A percentile compares a stretch with the other conserved stretches of the same genome.
Conservation (phyloP, 106 monocot genomes). For the Phalaenopsis equestris region DNA sequence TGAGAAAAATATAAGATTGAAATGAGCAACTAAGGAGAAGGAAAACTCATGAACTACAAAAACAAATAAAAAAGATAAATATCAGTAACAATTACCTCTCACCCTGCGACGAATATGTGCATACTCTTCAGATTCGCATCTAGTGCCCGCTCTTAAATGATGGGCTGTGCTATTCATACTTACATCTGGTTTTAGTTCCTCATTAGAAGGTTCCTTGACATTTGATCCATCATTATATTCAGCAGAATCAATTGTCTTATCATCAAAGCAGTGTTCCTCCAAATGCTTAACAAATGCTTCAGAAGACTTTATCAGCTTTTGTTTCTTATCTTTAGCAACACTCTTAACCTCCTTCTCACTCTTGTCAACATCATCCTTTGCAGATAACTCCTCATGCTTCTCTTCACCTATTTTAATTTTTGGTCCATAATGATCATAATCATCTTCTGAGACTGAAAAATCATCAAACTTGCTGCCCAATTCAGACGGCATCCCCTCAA, state of each 20-base stretch:
- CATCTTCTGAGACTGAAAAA: background rate
- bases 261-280: slow-evolving; percentile 5
- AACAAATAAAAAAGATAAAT: background rate
- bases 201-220: slow-evolving; percentile 16
- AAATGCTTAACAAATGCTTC: slow-evolving; percentile 1
- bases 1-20: background rate
- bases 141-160: slow-evolving; percentile 34
- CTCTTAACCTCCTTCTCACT: background rate
- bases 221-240: background rate
- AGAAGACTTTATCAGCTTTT: slow-evolving; percentile 22
- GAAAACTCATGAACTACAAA: background rate
- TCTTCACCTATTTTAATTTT: slow-evolving; percentile 12
- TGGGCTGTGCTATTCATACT: slow-evolving; percentile 61
- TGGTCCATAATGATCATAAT: background rate
- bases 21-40: background rate
- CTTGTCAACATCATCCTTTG: background rate
- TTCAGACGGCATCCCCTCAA: slow-evolving; percentile 40
- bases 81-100: slow-evolving; percentile 40
- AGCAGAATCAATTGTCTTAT: background rate
- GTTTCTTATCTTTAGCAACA: slow-evolving; percentile 15
- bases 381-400: slow-evolving; percentile 10
- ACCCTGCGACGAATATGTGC: slow-evolving; percentile 55
- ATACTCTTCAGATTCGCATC: slow-evolving; percentile 63
- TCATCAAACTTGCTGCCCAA: slow-evolving; percentile 14
- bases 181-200: background rate